phyloP scores from a whole-genome alignment of 371 early-diverging fungal species.

The Quaeritorhiza haematococci region DNA sequence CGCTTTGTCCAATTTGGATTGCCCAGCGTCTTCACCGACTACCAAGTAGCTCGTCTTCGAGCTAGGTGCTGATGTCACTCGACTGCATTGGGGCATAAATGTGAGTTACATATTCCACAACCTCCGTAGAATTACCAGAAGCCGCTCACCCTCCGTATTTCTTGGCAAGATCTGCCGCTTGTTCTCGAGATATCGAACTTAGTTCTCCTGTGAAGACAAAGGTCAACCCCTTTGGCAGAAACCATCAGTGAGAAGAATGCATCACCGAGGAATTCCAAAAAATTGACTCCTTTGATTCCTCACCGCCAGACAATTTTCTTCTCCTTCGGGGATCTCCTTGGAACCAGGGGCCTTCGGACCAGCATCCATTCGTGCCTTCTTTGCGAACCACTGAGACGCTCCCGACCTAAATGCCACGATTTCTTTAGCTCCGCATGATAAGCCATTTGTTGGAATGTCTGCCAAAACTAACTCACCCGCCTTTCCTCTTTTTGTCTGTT shows the following conservation, averaged over 20 bases:
- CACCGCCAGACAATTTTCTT: slow-evolving; percentile 64
- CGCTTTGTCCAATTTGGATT: slow-evolving; percentile 84
- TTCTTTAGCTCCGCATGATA: background rate
- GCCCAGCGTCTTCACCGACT: slow-evolving; percentile 91
- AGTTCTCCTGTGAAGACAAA: slow-evolving; percentile 95
- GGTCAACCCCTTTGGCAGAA: slow-evolving; percentile 52
- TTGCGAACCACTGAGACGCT: slow-evolving; percentile 9
- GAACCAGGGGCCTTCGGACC: slow-evolving; percentile 67
- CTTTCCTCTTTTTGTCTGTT: slow-evolving; percentile 1
- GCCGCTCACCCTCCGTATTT: slow-evolving; percentile 75
- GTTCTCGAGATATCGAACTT: slow-evolving; percentile 69
- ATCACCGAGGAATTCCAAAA: no score
- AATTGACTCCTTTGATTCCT: slow-evolving; percentile 7
- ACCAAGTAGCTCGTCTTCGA: slow-evolving; percentile 90
- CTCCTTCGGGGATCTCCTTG: slow-evolving; percentile 73
- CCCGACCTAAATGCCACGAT: slow-evolving; percentile 7
- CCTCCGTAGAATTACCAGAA: background rate
- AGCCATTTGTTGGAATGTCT: background rate
- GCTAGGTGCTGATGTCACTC: slow-evolving; percentile 79
- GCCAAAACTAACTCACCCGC: slow-evolving; percentile 5
- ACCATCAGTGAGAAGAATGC: background rate
- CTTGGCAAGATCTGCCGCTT: slow-evolving; percentile 77
- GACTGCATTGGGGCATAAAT: slow-evolving; percentile 49
- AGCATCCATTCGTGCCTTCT: slow-evolving; percentile 22
- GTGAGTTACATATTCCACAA: background rate